Conservation (phyloP, 1,139 yeast species). For the Scheffersomyces parashehatae region DNA sequence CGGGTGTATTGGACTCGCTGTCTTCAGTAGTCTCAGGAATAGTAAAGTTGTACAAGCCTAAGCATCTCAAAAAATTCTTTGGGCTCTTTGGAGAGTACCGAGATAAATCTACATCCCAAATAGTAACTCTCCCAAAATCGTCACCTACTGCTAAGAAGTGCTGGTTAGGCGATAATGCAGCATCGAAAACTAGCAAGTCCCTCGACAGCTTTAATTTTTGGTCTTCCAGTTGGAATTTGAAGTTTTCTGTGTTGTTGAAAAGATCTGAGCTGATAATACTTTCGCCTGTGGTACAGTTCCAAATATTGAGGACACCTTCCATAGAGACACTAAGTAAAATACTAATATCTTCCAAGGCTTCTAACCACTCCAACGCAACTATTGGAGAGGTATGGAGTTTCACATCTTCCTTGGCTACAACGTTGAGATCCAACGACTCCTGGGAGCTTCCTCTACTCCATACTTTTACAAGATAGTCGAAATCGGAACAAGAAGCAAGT, state of each 20-base stretch:
- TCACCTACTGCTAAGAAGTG: conserved; percentile 62
- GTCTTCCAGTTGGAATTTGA: conserved; percentile 14
- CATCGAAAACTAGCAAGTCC: conserved; percentile 54
- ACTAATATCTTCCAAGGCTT: conserved; percentile 17
- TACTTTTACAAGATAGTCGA: conserved; percentile 64
- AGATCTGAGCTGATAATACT: conserved; percentile 25
- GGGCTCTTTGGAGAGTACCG: conserved; percentile 10
- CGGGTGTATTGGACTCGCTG: conserved; percentile 7
- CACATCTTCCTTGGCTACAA: conserved; percentile 12
- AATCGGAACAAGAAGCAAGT: conserved; percentile 72
- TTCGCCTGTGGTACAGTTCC: conserved; percentile 57
- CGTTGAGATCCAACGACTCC: conserved; percentile 30
- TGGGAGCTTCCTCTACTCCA: conserved; percentile 70
- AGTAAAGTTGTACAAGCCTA: conserved; percentile 23
- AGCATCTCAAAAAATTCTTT: conserved; percentile 19
- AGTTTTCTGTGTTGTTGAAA: conserved; percentile 24
- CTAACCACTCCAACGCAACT: conserved; percentile 55
- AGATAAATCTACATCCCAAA: conserved; percentile 48
- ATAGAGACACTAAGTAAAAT: conserved; percentile 49
- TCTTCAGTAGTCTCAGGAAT: conserved; percentile 6
- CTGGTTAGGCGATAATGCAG: conserved; percentile 51
- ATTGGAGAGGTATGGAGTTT: conserved; percentile 56
- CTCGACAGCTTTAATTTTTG: conserved; percentile 34
- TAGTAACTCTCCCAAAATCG: conserved; percentile 53
- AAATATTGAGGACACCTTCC: conserved; percentile 70